Evolutionary conservation across 139 green algal species (phyloP).

Genomic region (Pleodorina starrii): DNA sequence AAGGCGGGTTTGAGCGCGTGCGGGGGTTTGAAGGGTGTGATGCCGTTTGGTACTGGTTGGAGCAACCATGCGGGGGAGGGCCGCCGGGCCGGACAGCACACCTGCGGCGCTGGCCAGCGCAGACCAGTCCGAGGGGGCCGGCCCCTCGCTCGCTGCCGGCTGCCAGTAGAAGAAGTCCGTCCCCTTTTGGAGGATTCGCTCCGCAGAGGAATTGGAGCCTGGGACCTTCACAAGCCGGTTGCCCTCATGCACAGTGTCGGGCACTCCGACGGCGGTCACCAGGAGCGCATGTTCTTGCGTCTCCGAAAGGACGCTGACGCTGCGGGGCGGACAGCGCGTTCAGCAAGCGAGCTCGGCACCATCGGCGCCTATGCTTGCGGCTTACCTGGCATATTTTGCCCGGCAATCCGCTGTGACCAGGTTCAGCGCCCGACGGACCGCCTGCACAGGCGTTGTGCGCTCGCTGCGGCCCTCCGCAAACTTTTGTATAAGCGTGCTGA

Average conservation of each 20-base stretch:
- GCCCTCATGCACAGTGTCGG: constrained; percentile 43
- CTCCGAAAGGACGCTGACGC: constrained; percentile 61
- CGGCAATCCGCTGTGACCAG: constrained; percentile 63
- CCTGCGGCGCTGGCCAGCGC: constrained; percentile 43
- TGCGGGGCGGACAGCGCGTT: constrained; percentile 12
- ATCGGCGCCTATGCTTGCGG: neutral
- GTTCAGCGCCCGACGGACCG: constrained; percentile 62
- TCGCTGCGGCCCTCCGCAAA: constrained; percentile 69
- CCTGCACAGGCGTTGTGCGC: constrained; percentile 65
- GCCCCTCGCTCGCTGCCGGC: neutral
- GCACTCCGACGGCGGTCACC: constrained; percentile 57
- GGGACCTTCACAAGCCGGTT: constrained; percentile 51
- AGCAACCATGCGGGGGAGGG: too few relatives aligned
- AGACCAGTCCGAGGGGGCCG: constrained; percentile 40
- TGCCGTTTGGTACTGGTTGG: too few relatives aligned
- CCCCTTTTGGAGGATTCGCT: constrained; percentile 21
- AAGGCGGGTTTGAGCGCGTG: too few relatives aligned
- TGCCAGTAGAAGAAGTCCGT: constrained; percentile 50
- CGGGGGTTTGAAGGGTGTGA: too few relatives aligned
- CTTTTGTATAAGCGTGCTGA: constrained; percentile 68
- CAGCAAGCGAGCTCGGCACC: neutral
- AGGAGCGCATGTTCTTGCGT: constrained; percentile 56
- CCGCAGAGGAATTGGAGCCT: constrained; percentile 16
- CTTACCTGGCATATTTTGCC: constrained; percentile 64
- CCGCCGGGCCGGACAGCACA: too few relatives aligned